Conservation (phyloP, 139 green algal genomes). For the Deuterostichococcus epilithicus region DNA sequence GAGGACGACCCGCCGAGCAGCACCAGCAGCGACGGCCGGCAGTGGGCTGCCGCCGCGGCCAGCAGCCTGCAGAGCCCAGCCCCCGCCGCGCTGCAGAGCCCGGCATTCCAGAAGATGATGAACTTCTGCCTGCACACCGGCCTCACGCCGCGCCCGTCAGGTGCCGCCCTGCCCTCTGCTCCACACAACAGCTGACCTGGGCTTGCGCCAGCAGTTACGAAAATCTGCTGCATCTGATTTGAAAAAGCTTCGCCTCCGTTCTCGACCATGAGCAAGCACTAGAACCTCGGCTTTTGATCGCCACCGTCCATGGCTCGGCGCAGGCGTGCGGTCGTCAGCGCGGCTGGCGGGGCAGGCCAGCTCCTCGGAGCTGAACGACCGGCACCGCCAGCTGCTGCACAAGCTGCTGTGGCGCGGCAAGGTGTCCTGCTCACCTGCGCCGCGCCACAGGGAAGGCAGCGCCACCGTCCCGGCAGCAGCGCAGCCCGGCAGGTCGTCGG, state of each 20-base stretch:
- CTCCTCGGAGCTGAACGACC: neutral
- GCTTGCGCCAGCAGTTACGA: no score
- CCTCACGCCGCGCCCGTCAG: neutral
- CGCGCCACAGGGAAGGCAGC: neutral
- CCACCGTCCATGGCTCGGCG: no score
- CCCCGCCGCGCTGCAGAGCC: neutral
- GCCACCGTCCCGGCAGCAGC: neutral
- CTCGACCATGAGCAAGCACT: no score
- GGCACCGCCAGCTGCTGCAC: conserved; percentile 14
- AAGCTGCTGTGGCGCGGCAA: conserved; percentile 14
- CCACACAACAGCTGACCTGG: no score
- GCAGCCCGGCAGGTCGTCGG: neutral
- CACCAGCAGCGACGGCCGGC: neutral
- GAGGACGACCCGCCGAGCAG: conserved; percentile 2
- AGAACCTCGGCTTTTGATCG: no score
- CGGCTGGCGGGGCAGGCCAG: neutral
- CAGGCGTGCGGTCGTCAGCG: neutral
- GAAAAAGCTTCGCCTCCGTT: no score
- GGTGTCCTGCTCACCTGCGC: neutral
- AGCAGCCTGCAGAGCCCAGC: neutral
- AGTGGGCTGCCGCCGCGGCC: neutral
- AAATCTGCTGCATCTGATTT: no score
- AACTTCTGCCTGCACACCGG: conserved; percentile 2
- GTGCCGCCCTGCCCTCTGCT: neutral
- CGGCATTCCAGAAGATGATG: neutral